Percentiles rank a stretch among this genome's conserved stretches.
Conservation (phyloP, 352 stramenopile species). For the Phytopythium delawarense region DNA sequence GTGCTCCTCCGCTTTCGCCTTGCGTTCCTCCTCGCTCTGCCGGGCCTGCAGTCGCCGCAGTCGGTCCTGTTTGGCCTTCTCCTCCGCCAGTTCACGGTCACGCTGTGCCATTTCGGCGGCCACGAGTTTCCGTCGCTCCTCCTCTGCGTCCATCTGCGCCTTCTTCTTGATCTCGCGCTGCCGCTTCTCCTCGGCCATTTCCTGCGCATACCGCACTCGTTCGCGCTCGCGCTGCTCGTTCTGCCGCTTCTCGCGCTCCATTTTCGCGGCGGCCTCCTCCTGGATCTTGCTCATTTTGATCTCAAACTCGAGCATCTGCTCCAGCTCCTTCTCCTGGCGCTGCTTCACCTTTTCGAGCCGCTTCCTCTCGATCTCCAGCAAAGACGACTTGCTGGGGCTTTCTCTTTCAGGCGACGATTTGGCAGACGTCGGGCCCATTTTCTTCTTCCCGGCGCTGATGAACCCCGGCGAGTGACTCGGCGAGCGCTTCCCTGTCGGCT, state of each 20-base stretch:
- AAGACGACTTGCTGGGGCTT: slow-evolving; percentile 17
- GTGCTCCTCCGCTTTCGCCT: slow-evolving; percentile 72
- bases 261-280: slow-evolving; percentile 61
- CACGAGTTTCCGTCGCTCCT: slow-evolving; percentile 63
- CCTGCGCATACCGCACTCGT: slow-evolving; percentile 49
- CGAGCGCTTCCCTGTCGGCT: slow-evolving; percentile 12
- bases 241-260: slow-evolving; percentile 59
- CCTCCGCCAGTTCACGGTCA: slow-evolving; percentile 67
- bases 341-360: slow-evolving; percentile 73
- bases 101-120: slow-evolving; percentile 63
- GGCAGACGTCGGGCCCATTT: not conserved
- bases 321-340: slow-evolving; percentile 75
- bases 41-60: slow-evolving; percentile 59
- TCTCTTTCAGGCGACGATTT: slow-evolving; percentile 21
- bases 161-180: slow-evolving; percentile 82
- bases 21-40: slow-evolving; percentile 68
- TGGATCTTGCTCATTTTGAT: slow-evolving; percentile 88
- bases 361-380: slow-evolving; percentile 66
- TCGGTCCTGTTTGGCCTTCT: slow-evolving; percentile 75
- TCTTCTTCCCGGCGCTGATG: not conserved
- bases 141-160: slow-evolving; percentile 75
- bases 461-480: not conserved
- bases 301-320: slow-evolving; percentile 92
- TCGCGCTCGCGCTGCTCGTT: slow-evolving; percentile 71
- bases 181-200: slow-evolving; percentile 72